Evolutionary conservation across 1,284 basidiomycete species (phyloP), one percentile per base, ranked within the genome.

Genomic region (Sporisorium reilianum): DNA sequence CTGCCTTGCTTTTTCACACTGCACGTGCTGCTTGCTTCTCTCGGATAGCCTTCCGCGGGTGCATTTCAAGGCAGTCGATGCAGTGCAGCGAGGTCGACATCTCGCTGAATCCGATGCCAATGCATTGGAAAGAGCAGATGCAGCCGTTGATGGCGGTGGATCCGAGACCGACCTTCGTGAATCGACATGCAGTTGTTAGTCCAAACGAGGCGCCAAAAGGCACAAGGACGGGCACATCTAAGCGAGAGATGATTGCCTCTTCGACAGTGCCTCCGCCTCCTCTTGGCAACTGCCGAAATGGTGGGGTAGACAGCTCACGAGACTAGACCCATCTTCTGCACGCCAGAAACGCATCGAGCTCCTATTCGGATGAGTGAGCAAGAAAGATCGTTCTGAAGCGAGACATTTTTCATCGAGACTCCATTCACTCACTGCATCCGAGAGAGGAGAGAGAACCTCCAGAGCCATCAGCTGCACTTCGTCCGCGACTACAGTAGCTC

Each of bases 281-380:
- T 11, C 18, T n/a, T 10, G 36, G 11, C 18, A 38, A 38, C 4
- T 5, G 36, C 36, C 4, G 18, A 46, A 46, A 46, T n/a, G 18
- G 45, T 26, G 45, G 45, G 25, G 45, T 46, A 46, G 20, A 16
- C 26, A 28, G 26, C 7, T 6, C 9, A 34, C 3, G 14, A 34
- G 9, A 34, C 9, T 12, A 12, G 26, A 25, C 1, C 6, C n/a
- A 26, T 16, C 16, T 28, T 46, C 45, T 46, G 45, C 45, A 46
- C 14, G 45, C 26, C 26, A 16, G 26, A n/a, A n/a, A 46, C 45
- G 45, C 45, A 46, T 46, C 25, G 26, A 28, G 45, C 45, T 46
- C 45, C 45, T 46, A 46, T 46, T 46, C 26, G 45, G 25, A 28
- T 10, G 7, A 46, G 23, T n/a, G n/a, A n/a, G n/a, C n/a, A n/a